These are phyloP conservation scores for Neurospora sp. DNA, from an alignment of 495 filamentous ascomycete species.

Conservation along the genomic window DNA sequence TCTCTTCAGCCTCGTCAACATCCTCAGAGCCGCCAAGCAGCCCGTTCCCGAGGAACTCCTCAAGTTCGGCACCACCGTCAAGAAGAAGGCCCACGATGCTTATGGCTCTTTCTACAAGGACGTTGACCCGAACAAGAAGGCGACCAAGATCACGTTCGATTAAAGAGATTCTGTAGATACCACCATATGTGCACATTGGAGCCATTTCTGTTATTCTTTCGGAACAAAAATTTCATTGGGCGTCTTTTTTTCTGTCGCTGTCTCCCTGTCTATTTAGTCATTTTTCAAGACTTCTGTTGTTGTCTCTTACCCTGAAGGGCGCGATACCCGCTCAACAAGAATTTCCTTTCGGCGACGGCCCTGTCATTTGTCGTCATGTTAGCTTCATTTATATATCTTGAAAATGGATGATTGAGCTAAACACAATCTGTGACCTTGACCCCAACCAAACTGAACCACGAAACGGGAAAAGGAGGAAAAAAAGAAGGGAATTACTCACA, in stretches of 20 bases:
- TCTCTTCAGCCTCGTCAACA: slow-evolving; percentile 60
- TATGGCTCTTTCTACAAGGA: slow-evolving; percentile 94
- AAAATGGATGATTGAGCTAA: not conserved
- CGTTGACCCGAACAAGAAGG: slow-evolving; percentile 61
- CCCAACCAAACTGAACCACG: not conserved
- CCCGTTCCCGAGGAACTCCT: slow-evolving; percentile 76
- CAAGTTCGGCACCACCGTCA: slow-evolving; percentile 96
- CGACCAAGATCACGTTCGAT: slow-evolving; percentile 90
- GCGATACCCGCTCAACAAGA: slow-evolving; percentile 41
- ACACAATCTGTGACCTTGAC: not conserved
- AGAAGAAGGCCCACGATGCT: slow-evolving; percentile 89
- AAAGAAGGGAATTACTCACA: slow-evolving; percentile 55
- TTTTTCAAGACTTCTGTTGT: not conserved
- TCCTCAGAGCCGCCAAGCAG: slow-evolving; percentile 81
- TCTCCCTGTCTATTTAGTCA: not conserved
- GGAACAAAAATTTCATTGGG: slow-evolving; percentile 5
- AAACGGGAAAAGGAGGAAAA: too few relatives aligned
- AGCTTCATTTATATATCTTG: not conserved
- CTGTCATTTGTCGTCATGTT: slow-evolving; percentile 27
- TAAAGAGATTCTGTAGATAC: slow-evolving; percentile 23
- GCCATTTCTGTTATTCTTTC: slow-evolving; percentile 9
- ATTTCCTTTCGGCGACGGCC: slow-evolving; percentile 48
- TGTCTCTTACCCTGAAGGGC: slow-evolving; percentile 23
- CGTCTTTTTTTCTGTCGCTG: not conserved
- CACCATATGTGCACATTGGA: not conserved